Conservation (phyloP, 805 yeast genomes). For the Groenewaldozyma tartarivorans region DNA sequence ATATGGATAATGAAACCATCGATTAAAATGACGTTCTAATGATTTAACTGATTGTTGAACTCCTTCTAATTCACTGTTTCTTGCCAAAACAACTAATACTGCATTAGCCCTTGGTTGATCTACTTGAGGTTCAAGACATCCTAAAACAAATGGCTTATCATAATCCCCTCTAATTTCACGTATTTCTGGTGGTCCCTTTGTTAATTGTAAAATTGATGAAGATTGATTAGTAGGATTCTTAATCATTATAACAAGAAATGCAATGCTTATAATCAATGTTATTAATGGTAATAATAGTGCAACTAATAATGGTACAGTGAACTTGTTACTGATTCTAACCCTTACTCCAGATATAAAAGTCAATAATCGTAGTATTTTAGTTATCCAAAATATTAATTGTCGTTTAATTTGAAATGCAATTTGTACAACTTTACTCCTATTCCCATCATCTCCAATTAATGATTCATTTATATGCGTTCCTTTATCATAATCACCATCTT, state of each 20-base stretch:
- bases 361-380: too few species aligned
- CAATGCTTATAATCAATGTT: not conserved
- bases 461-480: too few species aligned
- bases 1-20: constrained; percentile 92
- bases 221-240: not conserved
- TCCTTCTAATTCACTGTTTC: constrained; percentile 73
- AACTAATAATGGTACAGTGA: constrained; percentile 10
- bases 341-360: constrained; percentile 3
- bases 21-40: constrained; percentile 81
- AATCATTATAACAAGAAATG: not conserved
- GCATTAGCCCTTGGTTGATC: constrained; percentile 60
- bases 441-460: too few species aligned
- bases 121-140: constrained; percentile 43
- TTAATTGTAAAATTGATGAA: constrained; percentile 4
- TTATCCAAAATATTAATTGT: too few species aligned
- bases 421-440: too few species aligned
- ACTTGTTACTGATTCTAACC: constrained; percentile 10
- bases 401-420: too few species aligned
- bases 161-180: constrained; percentile 12
- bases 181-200: constrained; percentile 6
- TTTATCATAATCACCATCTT: too few species aligned
- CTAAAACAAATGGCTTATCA: constrained; percentile 43
- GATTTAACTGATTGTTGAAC: constrained; percentile 64
- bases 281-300: constrained; percentile 1
- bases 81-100: constrained; percentile 70